A percentile compares a stretch with the other conserved stretches of the same genome.
Conservation (phyloP, 768 basidiomycete species). For the Hygrophorus russula region DNA sequence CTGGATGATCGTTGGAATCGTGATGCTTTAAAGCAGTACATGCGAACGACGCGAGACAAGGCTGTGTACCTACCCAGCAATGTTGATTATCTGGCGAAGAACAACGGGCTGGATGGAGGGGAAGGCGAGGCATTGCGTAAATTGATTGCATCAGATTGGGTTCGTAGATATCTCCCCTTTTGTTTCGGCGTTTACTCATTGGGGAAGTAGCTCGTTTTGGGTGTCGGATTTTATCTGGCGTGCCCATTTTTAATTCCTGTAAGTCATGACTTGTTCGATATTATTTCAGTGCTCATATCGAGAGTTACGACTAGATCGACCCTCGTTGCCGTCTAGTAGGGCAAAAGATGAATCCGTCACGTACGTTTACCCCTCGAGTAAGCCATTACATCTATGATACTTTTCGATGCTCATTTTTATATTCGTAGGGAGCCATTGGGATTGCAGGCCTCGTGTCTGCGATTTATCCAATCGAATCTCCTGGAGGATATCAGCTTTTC, state of each 20-base stretch:
- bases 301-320: constrained; percentile 30
- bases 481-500: constrained; percentile 56
- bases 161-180: constrained; percentile 12
- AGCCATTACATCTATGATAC: constrained; percentile 7
- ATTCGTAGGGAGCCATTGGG: constrained; percentile 57
- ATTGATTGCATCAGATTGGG: constrained; percentile 40
- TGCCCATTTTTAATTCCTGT: constrained; percentile 55
- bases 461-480: constrained; percentile 54
- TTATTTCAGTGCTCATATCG: neutral
- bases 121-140: constrained; percentile 31
- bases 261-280: constrained; percentile 8
- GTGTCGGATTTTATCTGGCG: constrained; percentile 53
- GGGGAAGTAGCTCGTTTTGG: constrained; percentile 38
- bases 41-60: constrained; percentile 37
- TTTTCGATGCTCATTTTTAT: neutral
- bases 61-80: constrained; percentile 64
- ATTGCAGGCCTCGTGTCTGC: constrained; percentile 57
- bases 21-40: constrained; percentile 44
- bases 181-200: constrained; percentile 1
- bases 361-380: constrained; percentile 54
- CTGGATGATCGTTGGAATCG: constrained; percentile 48
- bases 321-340: constrained; percentile 47
- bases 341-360: constrained; percentile 68
- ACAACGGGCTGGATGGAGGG: constrained; percentile 42
- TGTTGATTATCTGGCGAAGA: constrained; percentile 51